Conservation (phyloP, 768 basidiomycete genomes). For the Megacollybia marginata region DNA sequence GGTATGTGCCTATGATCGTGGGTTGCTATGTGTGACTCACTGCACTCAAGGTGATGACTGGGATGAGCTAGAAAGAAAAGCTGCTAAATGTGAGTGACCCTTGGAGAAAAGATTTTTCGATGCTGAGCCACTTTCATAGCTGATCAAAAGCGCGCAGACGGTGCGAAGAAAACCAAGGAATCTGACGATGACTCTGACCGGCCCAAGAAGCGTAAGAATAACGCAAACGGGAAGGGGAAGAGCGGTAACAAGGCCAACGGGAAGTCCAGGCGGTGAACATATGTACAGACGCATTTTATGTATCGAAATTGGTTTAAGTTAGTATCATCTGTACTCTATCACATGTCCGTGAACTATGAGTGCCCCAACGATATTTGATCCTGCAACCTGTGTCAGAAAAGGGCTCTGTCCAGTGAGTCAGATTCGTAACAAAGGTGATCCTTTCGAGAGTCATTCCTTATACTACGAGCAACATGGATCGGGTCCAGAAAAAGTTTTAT, state of each 20-base stretch:
- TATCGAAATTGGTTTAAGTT: neutral
- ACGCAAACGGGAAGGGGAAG: conserved; percentile 15
- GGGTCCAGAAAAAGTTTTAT: conserved; percentile 57
- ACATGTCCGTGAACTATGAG: conserved; percentile 3
- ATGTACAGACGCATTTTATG: neutral
- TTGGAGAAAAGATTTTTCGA: neutral
- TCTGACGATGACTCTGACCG: conserved; percentile 24
- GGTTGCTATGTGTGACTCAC: neutral
- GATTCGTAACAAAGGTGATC: conserved; percentile 35
- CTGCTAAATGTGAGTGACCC: conserved; percentile 64
- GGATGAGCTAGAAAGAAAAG: conserved; percentile 92
- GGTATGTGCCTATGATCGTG: conserved; percentile 25
- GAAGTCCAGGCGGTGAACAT: conserved; percentile 11
- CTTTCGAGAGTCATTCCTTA: conserved; percentile 61
- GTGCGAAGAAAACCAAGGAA: conserved; percentile 12
- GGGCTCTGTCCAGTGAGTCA: conserved; percentile 72
- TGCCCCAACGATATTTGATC: conserved; percentile 43
- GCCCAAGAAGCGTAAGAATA: conserved; percentile 23
- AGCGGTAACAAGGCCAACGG: conserved; percentile 15
- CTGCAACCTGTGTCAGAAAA: conserved; percentile 53
- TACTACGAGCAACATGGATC: conserved; percentile 76
- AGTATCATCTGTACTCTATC: neutral
- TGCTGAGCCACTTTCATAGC: conserved; percentile 8
- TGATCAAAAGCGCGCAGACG: conserved; percentile 22
- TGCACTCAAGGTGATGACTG: conserved; percentile 71